Evolutionary conservation across 306 rosid species (phyloP), one percentile per base, ranked within the genome.

Genomic region (Medicago lupulina): DNA sequence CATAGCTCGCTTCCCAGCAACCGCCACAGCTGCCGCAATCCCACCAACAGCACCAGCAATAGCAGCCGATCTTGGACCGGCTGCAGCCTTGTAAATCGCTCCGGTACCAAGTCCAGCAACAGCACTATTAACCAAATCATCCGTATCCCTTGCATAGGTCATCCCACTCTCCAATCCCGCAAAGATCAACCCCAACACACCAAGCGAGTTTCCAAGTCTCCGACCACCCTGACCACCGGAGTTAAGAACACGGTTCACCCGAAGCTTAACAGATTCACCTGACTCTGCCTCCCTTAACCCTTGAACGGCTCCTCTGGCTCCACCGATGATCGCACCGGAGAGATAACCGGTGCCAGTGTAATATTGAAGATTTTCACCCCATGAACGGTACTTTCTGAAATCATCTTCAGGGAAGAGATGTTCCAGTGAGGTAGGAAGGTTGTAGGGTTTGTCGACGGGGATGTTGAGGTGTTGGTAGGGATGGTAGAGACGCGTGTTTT

Each of bases 51-150:
- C 92, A 11, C 91, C 96, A 2, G 89, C 91, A 10, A 88, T 82
- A 9, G 91, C 96, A 6, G 96, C 96, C 1, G 92, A 90, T 19
- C 96, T 70, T 0, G 91, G 91, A 3, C 96, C 92, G 0, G 86
- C 70, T 2, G 91, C 91, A 9, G 87, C 91, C 53, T 82, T 77
- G 54, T 85, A 90, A 43, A 90, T 75, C 1, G 91, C 91, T 8
- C 96, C 96, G 23, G 91, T 88, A 13, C 91, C 96, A 11, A 90
- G 86, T 7, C 96, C 93, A 1, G 96, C 96, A 4, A 75, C 81
- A 0, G 90, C 82, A 18, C 86, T 90, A 69, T 86, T 90, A 65
- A 86, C 74, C 3, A 90, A 67, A 58, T 90, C 89, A 69, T 90
- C 96, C 9, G 67, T 74, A 0, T 82, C 91, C 34, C 93, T 85